phyloP scores from a whole-genome alignment of 1,284 basidiomycete species.

The Neotropicomus parvogracilis region DNA sequence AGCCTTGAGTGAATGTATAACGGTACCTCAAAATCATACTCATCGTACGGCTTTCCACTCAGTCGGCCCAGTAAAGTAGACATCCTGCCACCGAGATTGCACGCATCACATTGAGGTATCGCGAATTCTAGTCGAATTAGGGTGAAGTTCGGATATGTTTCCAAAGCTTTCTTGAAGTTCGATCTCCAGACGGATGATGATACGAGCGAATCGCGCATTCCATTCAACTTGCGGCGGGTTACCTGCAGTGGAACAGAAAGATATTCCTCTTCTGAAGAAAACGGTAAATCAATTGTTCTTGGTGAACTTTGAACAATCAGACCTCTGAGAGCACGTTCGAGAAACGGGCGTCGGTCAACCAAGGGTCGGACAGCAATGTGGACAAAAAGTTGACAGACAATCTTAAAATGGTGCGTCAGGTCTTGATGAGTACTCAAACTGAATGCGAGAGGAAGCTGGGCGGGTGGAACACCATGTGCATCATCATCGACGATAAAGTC shows the following conservation, averaged over 20 bases:
- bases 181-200: conserved; percentile 76
- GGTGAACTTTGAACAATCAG: conserved; percentile 6
- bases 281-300: conserved; percentile 7
- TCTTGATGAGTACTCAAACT: conserved; percentile 76
- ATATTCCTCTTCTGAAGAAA: conserved; percentile 58
- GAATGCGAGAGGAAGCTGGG: conserved; percentile 67
- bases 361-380: conserved; percentile 65
- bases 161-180: conserved; percentile 61
- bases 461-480: conserved; percentile 40
- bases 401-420: conserved; percentile 73
- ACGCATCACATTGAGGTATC: conserved; percentile 71
- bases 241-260: conserved; percentile 65
- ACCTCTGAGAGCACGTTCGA: conserved; percentile 55
- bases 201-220: conserved; percentile 68
- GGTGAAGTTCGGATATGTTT: conserved; percentile 62
- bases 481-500: conserved; percentile 74
- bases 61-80: conserved; percentile 60
- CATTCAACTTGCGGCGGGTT: conserved; percentile 60
- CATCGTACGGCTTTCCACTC: conserved; percentile 58
- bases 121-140: conserved; percentile 52
- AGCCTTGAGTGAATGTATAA: not conserved
- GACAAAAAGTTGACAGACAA: conserved; percentile 81
- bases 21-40: conserved; percentile 52
- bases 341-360: conserved; percentile 50
- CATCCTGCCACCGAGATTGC: conserved; percentile 64